phyloP scores from a whole-genome alignment of 805 yeast genomes.

The Yarrowia sp. region DNA sequence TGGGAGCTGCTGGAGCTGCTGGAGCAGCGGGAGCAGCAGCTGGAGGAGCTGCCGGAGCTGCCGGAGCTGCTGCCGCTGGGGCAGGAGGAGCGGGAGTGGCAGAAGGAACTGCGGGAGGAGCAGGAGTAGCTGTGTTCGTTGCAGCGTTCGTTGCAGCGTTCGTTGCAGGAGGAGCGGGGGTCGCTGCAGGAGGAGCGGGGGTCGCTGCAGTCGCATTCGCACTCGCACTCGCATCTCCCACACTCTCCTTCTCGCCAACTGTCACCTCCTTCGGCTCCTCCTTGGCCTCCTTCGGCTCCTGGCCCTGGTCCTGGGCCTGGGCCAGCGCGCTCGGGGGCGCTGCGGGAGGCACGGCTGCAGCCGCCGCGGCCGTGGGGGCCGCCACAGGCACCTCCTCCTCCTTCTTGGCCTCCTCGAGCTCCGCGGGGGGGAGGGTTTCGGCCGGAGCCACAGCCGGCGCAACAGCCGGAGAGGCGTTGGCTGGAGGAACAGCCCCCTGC shows the following conservation, averaged over 20 bases:
- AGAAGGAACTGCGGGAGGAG: not conserved
- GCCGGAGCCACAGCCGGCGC: not conserved
- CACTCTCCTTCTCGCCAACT: too few relatives aligned
- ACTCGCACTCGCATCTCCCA: too few relatives aligned
- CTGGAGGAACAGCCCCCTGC: not conserved
- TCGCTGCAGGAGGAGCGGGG: not conserved
- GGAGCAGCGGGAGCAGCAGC: not conserved
- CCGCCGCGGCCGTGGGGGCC: not conserved
- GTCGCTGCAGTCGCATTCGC: too few relatives aligned
- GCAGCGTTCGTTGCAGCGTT: too few relatives aligned
- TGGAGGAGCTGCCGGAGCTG: not conserved
- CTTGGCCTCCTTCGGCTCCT: not conserved
- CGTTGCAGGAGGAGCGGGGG: not conserved
- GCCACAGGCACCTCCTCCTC: not conserved
- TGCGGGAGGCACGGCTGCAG: not conserved
- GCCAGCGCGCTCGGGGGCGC: not conserved
- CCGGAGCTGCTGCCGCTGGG: constrained; percentile 27
- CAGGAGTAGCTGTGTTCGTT: too few relatives aligned
- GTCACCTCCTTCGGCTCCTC: not conserved
- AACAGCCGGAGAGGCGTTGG: not conserved
- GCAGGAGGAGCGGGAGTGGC: not conserved
- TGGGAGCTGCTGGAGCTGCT: not conserved
- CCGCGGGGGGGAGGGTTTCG: constrained; percentile 9
- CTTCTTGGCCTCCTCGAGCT: constrained; percentile 10
- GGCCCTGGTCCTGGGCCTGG: constrained; percentile 1